These are phyloP conservation scores for Geranium incanum DNA, from an alignment of 441 rosid species.

Conservation along the genomic window DNA sequence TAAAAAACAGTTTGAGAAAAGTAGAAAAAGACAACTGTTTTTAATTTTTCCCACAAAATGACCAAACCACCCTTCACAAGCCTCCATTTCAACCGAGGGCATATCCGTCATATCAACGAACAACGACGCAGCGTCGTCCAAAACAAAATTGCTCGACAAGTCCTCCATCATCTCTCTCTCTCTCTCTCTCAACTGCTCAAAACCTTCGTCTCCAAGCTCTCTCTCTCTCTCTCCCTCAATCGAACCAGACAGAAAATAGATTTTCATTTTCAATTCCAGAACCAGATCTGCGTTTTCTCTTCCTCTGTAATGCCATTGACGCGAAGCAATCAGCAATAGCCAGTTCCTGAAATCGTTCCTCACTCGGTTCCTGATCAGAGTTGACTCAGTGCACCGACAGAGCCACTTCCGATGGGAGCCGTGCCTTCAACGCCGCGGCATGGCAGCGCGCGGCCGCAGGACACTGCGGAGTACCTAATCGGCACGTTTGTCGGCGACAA, in stretches of 20 bases:
- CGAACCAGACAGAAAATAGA: background rate
- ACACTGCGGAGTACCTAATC: conserved; percentile 68
- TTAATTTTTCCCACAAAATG: background rate
- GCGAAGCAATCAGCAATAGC: background rate
- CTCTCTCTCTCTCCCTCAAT: conserved; percentile 1
- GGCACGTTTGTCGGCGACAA: conserved; percentile 78
- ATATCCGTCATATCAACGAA: background rate
- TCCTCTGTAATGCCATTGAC: conserved; percentile 9
- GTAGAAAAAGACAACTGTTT: background rate
- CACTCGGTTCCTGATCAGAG: conserved; percentile 30
- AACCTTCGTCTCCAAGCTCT: background rate
- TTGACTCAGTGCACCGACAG: conserved; percentile 5
- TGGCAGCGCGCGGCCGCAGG: conserved; percentile 34
- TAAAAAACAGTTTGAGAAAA: background rate
- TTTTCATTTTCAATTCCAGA: background rate
- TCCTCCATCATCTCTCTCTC: background rate
- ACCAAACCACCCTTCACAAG: background rate
- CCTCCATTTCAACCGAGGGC: background rate
- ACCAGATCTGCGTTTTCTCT: background rate
- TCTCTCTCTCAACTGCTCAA: conserved; percentile 6
- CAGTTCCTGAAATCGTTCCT: conserved; percentile 1
- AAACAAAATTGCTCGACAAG: background rate
- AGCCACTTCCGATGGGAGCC: conserved; percentile 53
- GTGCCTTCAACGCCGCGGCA: conserved; percentile 73
- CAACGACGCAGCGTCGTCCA: conserved; percentile 6